Conservation (phyloP, 2,329 filamentous ascomycete species). For the Calonectria leucothoes region DNA sequence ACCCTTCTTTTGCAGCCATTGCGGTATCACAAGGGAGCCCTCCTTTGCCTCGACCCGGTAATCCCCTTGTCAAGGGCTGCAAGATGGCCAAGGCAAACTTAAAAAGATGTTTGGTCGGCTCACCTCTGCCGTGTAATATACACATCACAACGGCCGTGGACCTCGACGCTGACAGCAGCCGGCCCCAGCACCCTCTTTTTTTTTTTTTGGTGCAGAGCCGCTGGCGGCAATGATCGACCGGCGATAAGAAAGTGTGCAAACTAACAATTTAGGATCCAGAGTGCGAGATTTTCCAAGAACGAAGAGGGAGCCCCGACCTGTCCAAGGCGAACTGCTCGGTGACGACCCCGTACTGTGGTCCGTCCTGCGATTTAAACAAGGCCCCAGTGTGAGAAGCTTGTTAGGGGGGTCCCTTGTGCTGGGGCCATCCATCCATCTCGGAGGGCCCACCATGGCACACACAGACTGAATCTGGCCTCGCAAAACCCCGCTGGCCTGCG, state of each 20-base stretch:
- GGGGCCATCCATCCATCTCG: neutral
- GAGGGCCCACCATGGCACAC: conserved; percentile 1
- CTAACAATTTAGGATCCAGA: neutral
- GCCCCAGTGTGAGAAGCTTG: neutral
- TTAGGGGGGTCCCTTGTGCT: neutral
- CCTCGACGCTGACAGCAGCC: neutral
- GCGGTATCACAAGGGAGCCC: neutral
- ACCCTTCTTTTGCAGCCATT: neutral
- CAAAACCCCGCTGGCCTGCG: neutral
- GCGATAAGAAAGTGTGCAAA: neutral
- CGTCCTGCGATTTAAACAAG: neutral
- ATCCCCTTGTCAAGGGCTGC: neutral
- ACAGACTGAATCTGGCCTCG: conserved; percentile 4
- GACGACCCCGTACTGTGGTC: neutral
- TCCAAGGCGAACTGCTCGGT: neutral
- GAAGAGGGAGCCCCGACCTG: neutral
- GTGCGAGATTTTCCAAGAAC: neutral
- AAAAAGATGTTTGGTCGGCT: neutral
- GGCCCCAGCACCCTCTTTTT: neutral
- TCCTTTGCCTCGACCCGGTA: neutral
- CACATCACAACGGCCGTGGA: neutral
- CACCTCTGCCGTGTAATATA: neutral
- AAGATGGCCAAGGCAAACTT: neutral
- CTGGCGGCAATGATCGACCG: neutral
- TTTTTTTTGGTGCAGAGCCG: neutral